These are phyloP conservation scores for Diplodia scrobiculata DNA, from an alignment of 2,329 filamentous ascomycete genomes.

Conservation along the genomic window DNA sequence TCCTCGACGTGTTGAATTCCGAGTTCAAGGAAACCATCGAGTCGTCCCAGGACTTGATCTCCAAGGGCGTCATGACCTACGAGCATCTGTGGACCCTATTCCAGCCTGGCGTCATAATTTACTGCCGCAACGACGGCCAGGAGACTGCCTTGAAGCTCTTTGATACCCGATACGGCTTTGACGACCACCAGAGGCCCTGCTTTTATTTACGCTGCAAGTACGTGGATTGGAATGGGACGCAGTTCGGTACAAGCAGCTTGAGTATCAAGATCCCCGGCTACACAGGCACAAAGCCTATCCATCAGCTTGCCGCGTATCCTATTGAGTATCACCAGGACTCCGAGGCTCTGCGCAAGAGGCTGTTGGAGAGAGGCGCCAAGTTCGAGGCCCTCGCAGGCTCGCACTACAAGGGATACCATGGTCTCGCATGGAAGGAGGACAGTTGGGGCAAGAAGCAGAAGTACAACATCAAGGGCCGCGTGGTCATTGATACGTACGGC, in stretches of 20 bases:
- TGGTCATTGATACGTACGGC: slow-evolving; percentile 57
- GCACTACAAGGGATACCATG: slow-evolving; percentile 56
- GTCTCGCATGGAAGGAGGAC: slow-evolving; percentile 46
- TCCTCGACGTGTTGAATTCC: slow-evolving; percentile 44
- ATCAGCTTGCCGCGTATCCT: slow-evolving; percentile 48
- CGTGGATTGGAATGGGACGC: slow-evolving; percentile 45
- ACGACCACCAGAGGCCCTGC: slow-evolving; percentile 41
- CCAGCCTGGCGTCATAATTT: slow-evolving; percentile 42
- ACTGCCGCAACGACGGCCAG: slow-evolving; percentile 43
- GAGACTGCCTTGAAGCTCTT: slow-evolving; percentile 39
- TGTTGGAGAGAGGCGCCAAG: slow-evolving; percentile 52
- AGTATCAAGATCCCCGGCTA: slow-evolving; percentile 39
- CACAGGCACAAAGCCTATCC: slow-evolving; percentile 49
- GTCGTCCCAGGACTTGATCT: slow-evolving; percentile 45
- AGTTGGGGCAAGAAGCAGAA: slow-evolving; percentile 44
- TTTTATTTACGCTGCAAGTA: slow-evolving; percentile 44
- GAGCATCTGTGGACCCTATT: slow-evolving; percentile 51
- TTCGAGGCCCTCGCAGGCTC: slow-evolving; percentile 53
- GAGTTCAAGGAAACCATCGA: slow-evolving; percentile 50
- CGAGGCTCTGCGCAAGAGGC: slow-evolving; percentile 42
- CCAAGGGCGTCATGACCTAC: slow-evolving; percentile 48
- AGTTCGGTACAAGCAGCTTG: slow-evolving; percentile 38
- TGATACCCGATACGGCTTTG: slow-evolving; percentile 40
- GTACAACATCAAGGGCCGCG: slow-evolving; percentile 52
- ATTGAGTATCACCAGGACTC: slow-evolving; percentile 50